Base-by-base conservation (phyloP, 2,329 filamentous ascomycete genomes). In the Aspergillus ochraceoroseus region DNA sequence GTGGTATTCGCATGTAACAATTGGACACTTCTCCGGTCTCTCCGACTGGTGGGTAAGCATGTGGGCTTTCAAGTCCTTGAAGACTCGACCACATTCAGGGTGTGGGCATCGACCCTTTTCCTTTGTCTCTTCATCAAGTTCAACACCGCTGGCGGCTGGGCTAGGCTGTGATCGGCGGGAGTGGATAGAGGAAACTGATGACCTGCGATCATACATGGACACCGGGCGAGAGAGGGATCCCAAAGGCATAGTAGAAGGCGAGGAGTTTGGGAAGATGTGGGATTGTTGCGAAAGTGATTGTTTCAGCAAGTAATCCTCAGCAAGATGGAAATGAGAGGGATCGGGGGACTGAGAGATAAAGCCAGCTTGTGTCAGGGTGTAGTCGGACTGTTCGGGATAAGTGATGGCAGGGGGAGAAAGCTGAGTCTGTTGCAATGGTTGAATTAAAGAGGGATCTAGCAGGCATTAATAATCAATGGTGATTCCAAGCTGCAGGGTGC, bases 21-120 rank as follows among this genome's bases (percentile, higher is more conserved):
- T 95, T 1, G 89, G 89, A 67, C 89, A 95, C 70, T 95, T 95
- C 62, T 95, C 88, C 0, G 89, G 89, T 15, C 89, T 76, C 69
- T 95, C 87, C 43, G 80, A 84, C 66, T 92, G 86, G 64, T 95
- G 89, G 0, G 89, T 95, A 61, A 95, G 77, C 84, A 94, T 90
- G 66, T 95, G 89, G 6, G 89, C 88, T 67, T 90, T 90, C 49
- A 94, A 71, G 58, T 95, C 88, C 68, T 94, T 94, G 76, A 94
- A 94, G 43, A 82, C 75, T 56, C 85, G 82, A 49, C 87, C 87
- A 56, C 88, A 95, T 43, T 90, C 87, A 5, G 84, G 80, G 58
- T 88, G 82, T 1, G 85, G 85, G 71, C 87, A 94, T 47, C 85
- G 75, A 22, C 76, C 77, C 57, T 83, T 83, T 57, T 82, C 76